A percentile compares a stretch with the other conserved stretches of the same genome.
phyloP scores from a whole-genome alignment of 2,329 filamentous ascomycete genomes.

The Herpomyces periplanetae region DNA sequence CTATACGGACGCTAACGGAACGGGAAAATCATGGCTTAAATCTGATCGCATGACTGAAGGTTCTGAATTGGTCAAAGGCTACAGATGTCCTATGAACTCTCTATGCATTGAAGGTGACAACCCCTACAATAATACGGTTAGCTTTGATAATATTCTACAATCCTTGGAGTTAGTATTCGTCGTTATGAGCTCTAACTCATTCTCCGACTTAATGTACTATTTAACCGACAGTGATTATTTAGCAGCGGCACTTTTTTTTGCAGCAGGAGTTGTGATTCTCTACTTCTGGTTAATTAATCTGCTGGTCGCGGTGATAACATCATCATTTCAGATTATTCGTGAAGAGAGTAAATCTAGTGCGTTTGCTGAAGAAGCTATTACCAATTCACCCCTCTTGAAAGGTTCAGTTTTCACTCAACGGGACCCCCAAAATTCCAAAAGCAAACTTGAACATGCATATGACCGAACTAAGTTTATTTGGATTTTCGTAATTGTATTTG shows the following conservation, averaged over 20 bases:
- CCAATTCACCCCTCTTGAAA: constrained; percentile 5
- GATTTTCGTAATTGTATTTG: constrained; percentile 39
- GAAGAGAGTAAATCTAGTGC: constrained; percentile 84
- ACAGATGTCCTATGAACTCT: constrained; percentile 46
- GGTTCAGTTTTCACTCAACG: constrained; percentile 4
- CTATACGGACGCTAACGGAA: constrained; percentile 19
- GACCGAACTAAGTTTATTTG: constrained; percentile 34
- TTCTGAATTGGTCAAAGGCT: constrained; percentile 27
- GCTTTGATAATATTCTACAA: constrained; percentile 73
- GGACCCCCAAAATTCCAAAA: constrained; percentile 8
- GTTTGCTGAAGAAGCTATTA: constrained; percentile 26
- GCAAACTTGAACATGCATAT: constrained; percentile 25
- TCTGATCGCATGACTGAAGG: constrained; percentile 13
- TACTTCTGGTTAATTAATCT: constrained; percentile 89
- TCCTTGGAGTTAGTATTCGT: constrained; percentile 84
- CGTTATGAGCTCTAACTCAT: constrained; percentile 93
- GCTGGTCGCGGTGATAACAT: constrained; percentile 79
- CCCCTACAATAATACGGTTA: constrained; percentile 49
- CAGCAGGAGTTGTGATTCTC: constrained; percentile 40
- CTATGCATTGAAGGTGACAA: constrained; percentile 38
- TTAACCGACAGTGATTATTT: constrained; percentile 72
- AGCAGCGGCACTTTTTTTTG: constrained; percentile 36
- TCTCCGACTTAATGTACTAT: constrained; percentile 71
- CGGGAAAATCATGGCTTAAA: constrained; percentile 23
- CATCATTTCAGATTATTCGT: constrained; percentile 85